Conservation (phyloP, 2,329 filamentous ascomycete genomes). For the Metarhizium humberi region DNA sequence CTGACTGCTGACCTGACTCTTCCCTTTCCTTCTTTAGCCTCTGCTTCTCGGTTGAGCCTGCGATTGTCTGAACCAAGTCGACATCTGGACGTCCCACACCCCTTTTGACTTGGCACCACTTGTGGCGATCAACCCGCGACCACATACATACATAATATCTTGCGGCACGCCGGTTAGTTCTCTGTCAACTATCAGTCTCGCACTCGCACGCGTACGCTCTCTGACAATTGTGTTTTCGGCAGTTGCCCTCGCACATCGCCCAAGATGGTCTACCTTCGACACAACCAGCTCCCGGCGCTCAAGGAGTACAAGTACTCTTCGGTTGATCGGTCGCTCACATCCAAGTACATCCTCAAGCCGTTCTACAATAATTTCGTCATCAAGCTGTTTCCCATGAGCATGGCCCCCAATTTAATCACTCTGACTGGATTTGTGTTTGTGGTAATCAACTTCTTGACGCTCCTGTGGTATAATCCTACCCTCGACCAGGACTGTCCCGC, state of each 20-base stretch:
- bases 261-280: conserved; percentile 87
- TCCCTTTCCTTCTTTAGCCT: background rate
- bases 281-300: conserved; percentile 78
- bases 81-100: background rate
- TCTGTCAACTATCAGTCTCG: background rate
- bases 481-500: conserved; percentile 86
- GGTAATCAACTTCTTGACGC: conserved; percentile 76
- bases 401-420: conserved; percentile 87
- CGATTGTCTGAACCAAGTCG: background rate
- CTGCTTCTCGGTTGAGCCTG: background rate
- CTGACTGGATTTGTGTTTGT: conserved; percentile 86
- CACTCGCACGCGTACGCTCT: background rate
- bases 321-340: conserved; percentile 83
- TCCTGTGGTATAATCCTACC: conserved; percentile 93
- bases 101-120: background rate
- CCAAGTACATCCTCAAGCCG: conserved; percentile 90
- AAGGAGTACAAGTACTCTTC: conserved; percentile 92
- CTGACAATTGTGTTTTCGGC: background rate
- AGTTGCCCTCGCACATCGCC: background rate
- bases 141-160: background rate
- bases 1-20: background rate
- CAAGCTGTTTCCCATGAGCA: conserved; percentile 86
- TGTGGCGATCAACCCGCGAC: background rate
- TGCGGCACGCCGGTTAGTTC: background rate
- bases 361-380: conserved; percentile 96